Conservation (phyloP, 2,329 filamentous ascomycete genomes). For the Cladobotryum protrusum region DNA sequence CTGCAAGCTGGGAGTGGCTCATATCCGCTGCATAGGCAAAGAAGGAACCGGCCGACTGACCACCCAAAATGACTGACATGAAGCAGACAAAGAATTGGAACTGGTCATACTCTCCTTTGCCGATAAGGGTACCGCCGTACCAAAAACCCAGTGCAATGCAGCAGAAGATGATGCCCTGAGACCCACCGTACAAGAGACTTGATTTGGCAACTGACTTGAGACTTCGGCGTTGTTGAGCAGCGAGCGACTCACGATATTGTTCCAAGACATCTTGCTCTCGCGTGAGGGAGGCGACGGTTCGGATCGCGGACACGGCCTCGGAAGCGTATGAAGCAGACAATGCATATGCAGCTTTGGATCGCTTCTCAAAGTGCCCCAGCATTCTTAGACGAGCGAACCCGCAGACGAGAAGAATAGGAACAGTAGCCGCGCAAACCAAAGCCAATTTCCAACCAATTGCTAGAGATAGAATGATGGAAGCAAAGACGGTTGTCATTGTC, state of each 20-base stretch:
- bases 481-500: constrained; percentile 70
- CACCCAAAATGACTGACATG: constrained; percentile 78
- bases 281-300: constrained; percentile 85
- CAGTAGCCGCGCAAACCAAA: constrained; percentile 70
- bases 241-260: constrained; percentile 63
- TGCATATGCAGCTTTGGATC: constrained; percentile 74
- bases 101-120: constrained; percentile 61
- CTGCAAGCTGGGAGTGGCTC: constrained; percentile 84
- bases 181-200: constrained; percentile 72
- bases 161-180: constrained; percentile 77
- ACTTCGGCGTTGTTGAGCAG: constrained; percentile 58
- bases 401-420: constrained; percentile 70
- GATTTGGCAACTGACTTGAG: constrained; percentile 70
- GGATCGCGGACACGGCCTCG: constrained; percentile 86
- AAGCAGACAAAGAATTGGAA: constrained; percentile 94
- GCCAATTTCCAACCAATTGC: constrained; percentile 81
- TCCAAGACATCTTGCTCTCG: constrained; percentile 73
- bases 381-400: constrained; percentile 84
- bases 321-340: constrained; percentile 79
- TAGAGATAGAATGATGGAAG: constrained; percentile 65
- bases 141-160: constrained; percentile 85
- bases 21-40: constrained; percentile 89
- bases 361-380: constrained; percentile 69
- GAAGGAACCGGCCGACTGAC: constrained; percentile 82
- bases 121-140: constrained; percentile 78